phyloP scores from a whole-genome alignment of 139 green algal species.

The Limnomonas spitsbergensis region DNA sequence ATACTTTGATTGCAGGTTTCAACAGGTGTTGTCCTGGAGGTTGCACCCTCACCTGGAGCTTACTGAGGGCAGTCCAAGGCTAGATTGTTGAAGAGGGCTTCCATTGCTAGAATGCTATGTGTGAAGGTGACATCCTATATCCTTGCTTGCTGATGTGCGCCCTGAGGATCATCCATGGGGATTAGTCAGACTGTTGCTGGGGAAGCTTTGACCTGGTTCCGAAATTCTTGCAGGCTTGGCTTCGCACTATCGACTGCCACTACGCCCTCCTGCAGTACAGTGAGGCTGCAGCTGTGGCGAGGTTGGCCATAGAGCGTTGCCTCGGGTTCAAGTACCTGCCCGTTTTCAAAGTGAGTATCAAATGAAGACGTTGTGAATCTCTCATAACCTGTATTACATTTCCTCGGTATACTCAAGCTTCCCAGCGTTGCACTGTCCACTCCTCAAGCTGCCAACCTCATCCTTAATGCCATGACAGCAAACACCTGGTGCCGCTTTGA shows the following conservation, averaged over 20 bases:
- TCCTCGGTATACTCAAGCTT: too few relatives aligned
- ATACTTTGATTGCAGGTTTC: too few relatives aligned
- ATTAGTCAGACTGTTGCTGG: too few relatives aligned
- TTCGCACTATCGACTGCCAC: neutral
- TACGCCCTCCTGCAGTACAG: neutral
- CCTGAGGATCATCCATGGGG: neutral
- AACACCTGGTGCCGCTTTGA: neutral
- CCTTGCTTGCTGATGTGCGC: neutral
- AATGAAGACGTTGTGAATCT: neutral
- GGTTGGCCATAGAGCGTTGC: neutral
- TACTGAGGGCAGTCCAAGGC: neutral
- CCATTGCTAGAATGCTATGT: neutral
- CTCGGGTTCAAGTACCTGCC: neutral
- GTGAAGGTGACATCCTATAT: too few relatives aligned
- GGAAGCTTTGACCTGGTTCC: too few relatives aligned
- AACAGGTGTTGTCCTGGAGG: too few relatives aligned
- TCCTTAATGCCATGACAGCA: too few relatives aligned
- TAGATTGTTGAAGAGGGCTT: neutral
- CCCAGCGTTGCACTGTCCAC: too few relatives aligned
- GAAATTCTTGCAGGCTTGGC: constrained; percentile 3
- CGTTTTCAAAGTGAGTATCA: neutral
- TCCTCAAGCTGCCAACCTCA: too few relatives aligned
- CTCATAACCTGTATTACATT: too few relatives aligned
- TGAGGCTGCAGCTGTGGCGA: neutral
- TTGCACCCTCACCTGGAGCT: too few relatives aligned